Conservation (phyloP, 2,329 filamentous ascomycete species). For the Aspergillus clavatus region DNA sequence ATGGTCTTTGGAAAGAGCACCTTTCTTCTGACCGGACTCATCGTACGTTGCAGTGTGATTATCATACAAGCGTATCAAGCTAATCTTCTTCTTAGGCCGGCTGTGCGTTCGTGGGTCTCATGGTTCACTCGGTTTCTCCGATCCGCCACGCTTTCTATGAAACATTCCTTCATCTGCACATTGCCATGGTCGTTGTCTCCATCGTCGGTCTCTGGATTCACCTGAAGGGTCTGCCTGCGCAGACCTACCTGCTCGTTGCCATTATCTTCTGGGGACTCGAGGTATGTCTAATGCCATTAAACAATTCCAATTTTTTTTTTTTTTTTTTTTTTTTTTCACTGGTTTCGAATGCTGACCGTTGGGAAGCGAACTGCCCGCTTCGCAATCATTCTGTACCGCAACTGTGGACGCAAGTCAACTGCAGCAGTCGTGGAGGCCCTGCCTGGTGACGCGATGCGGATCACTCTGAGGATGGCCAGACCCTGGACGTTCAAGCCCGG, state of each 20-base stretch:
- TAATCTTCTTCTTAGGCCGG: constrained; percentile 27
- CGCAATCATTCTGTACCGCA: constrained; percentile 60
- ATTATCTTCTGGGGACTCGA: constrained; percentile 75
- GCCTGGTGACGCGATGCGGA: constrained; percentile 64
- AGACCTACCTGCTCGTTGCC: constrained; percentile 69
- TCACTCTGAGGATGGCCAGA: constrained; percentile 65
- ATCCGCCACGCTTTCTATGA: constrained; percentile 95
- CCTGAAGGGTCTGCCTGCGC: constrained; percentile 63
- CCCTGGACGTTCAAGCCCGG: constrained; percentile 64
- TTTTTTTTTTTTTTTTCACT: too few species aligned
- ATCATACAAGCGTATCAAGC: not conserved
- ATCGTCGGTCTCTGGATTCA: constrained; percentile 76
- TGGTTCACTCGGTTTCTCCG: constrained; percentile 69
- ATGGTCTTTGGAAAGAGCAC: constrained; percentile 26
- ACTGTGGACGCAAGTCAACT: constrained; percentile 56
- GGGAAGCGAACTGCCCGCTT: constrained; percentile 55
- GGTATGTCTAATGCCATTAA: constrained; percentile 19
- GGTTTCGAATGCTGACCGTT: constrained; percentile 9
- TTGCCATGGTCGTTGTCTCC: constrained; percentile 63
- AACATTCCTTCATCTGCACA: constrained; percentile 85
- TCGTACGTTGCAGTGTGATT: constrained; percentile 31
- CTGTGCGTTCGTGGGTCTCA: constrained; percentile 60
- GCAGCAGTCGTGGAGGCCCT: constrained; percentile 63
- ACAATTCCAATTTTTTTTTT: too few species aligned
- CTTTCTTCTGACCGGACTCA: constrained; percentile 41